These are phyloP conservation scores for Pythium rhizo-oryzae DNA, from an alignment of 352 stramenopile species.

Conservation along the genomic window DNA sequence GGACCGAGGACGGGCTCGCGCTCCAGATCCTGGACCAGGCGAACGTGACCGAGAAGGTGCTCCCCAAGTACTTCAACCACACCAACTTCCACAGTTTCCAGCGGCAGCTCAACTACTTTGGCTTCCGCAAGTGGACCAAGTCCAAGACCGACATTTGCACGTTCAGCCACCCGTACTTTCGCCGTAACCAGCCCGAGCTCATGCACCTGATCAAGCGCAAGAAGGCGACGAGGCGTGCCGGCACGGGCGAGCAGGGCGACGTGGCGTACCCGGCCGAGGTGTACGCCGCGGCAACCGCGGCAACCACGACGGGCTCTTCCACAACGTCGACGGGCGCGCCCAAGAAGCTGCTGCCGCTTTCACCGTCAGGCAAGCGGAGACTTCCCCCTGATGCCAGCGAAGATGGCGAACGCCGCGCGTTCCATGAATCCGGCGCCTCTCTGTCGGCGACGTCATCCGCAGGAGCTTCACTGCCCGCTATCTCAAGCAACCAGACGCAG, in stretches of 20 bases:
- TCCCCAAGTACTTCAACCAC: constrained; percentile 92
- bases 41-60: constrained; percentile 64
- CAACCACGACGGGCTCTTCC: neutral
- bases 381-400: constrained; percentile 22
- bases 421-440: neutral
- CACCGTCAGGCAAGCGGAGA: constrained; percentile 55
- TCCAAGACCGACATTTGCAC: constrained; percentile 85
- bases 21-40: constrained; percentile 54
- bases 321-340: constrained; percentile 4
- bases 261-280: constrained; percentile 23
- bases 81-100: constrained; percentile 89
- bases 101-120: constrained; percentile 91
- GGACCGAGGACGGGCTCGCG: constrained; percentile 46
- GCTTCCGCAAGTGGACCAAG: constrained; percentile 73
- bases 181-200: constrained; percentile 70
- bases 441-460: neutral
- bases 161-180: constrained; percentile 83
- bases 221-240: constrained; percentile 59
- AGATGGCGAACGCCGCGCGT: neutral
- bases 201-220: constrained; percentile 83
- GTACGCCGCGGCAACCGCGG: neutral
- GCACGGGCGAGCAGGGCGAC: constrained; percentile 23
- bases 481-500: constrained; percentile 1
- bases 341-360: constrained; percentile 42
- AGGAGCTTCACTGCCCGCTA: neutral